Evolutionary conservation across 495 filamentous ascomycete species (phyloP), one percentile per base, ranked within the genome.

Genomic region (Apodospora peruviana): DNA sequence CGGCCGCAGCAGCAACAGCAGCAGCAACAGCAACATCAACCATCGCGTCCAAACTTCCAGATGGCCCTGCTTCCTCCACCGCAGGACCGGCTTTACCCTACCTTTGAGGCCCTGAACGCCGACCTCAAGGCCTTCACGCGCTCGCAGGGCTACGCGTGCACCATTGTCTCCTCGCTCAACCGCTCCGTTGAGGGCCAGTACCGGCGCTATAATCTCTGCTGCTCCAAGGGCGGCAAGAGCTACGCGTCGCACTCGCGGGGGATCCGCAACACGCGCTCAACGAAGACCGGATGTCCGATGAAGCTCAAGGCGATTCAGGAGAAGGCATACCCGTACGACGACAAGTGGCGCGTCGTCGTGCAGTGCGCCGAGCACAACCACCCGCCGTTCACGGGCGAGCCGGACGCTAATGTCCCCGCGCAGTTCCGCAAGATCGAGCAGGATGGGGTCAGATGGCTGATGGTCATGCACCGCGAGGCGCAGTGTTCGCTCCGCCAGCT

Each of bases 391-490:
- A 64, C 56, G 7, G 63, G 63, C 45, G 63, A 61, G 43, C 58
- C 63, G 1, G 58, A 56, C 12, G 52, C 49, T 40, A 49, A 44
- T 45, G 63, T 63, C 11, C 63, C 63, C 9, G 43, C 63, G 2
- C 63, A 66, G 55, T 66, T 66, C 59, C 56, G 63, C 41, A 66
- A 66, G 52, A 66, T 66, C 45, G 63, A 66, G 48, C 38, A 44
- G 8, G 63, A 66, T 43, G 63, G 63, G 45, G 42, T 51, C 43
- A 46, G 59, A 20, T 66, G 63, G 63, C 56, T 66, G 20, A 64
- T 62, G 54, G 60, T 66, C 50, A 66, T 66, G 63, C 61, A 64
- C 48, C 63, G 59, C 32, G 61, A 66, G 22, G 63, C 61, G 19
- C 61, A 66, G 51, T 56, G 52, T 40, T 58, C 48, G 24, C 47